A percentile compares a stretch with the other conserved stretches of the same genome.
Evolutionary conservation across 1,284 basidiomycete genomes (phyloP).

Genomic region (Irpex lacteus): DNA sequence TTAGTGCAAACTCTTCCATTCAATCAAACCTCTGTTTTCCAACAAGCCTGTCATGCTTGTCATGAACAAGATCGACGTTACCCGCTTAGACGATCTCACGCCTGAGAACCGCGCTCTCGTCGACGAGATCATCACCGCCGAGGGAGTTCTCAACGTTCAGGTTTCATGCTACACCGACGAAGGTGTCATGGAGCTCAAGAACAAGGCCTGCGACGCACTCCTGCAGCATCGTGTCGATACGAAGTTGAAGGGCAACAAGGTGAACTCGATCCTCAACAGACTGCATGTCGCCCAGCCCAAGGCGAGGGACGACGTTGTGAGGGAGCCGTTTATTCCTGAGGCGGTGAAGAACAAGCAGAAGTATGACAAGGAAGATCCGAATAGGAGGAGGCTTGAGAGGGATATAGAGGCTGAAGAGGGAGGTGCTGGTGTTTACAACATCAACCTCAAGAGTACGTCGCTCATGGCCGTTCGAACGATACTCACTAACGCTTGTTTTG

Average conservation of each 20-base stretch:
- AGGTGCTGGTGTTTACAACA: slow-evolving; percentile 86
- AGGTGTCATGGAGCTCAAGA: slow-evolving; percentile 93
- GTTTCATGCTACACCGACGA: slow-evolving; percentile 94
- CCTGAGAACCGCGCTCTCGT: slow-evolving; percentile 76
- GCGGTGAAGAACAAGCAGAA: slow-evolving; percentile 73
- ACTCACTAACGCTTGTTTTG: slow-evolving; percentile 7
- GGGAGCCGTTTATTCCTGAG: slow-evolving; percentile 87
- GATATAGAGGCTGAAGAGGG: slow-evolving; percentile 85
- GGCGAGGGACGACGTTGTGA: slow-evolving; percentile 80
- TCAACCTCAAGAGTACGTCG: slow-evolving; percentile 80
- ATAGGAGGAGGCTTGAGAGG: slow-evolving; percentile 65
- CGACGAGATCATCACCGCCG: slow-evolving; percentile 78
- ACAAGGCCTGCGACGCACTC: slow-evolving; percentile 88
- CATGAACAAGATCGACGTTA: slow-evolving; percentile 95
- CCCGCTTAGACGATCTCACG: slow-evolving; percentile 77
- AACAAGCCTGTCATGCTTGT: slow-evolving; percentile 92
- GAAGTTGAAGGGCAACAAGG: slow-evolving; percentile 92
- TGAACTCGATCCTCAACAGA: slow-evolving; percentile 88
- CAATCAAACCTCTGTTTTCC: slow-evolving; percentile 93
- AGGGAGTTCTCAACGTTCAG: slow-evolving; percentile 73
- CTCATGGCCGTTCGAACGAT: slow-evolving; percentile 3
- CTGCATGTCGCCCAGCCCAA: slow-evolving; percentile 92
- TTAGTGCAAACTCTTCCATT: slow-evolving; percentile 95
- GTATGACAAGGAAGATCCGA: slow-evolving; percentile 84
- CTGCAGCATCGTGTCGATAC: slow-evolving; percentile 90